Evolutionary conservation across 805 yeast genomes (phyloP), one percentile per base, ranked within the genome.

Genomic region (Zygosaccharomyces bisporus): DNA sequence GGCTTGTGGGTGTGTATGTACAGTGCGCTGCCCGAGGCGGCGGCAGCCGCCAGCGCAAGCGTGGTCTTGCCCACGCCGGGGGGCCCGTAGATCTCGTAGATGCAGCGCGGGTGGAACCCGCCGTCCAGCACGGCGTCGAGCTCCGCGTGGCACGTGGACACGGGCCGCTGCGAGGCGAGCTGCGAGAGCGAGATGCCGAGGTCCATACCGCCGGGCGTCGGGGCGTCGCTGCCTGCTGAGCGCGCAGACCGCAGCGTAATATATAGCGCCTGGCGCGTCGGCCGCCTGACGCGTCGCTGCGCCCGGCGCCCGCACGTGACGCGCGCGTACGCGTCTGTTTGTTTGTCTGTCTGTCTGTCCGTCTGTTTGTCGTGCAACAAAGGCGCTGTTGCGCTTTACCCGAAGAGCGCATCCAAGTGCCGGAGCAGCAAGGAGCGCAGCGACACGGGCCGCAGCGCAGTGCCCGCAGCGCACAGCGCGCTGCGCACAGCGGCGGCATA

Each of bases 111-210:
- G 30, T 60, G 57, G 27, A 62, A 57, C 5, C 67, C 67, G 16
- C 46, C 52, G 23, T 50, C 48, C 27, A 61, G 38, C 6, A 47
- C 39, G 7, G 44, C 43, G 40, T 63, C 67, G 17, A 63, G 45
- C 7, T 37, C 44, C 8, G 34, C 31, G 34, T 54, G 48, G 4
- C 66, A 66, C 24, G 56, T 56, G 4, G 40, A 24, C 12, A 62
- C 36, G 1, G 64, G 60, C 4, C 44, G 40, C 3, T 58, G 57
- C 6, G 48, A 54, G 5, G 56, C 56, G 13, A 63, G 48, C 46
- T 62, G 68, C 12, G 67, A 62, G 14, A 62, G 49, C 33, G 65
- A 52, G n/a, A 62, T 52, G n/a, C 66, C 67, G 24, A 62, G 38
- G 5, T 63, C 54, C 67, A 61, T 63, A 21, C 25, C 25, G 9